Percentiles rank a stretch among this genome's conserved stretches.
Conservation (phyloP, 2,329 filamentous ascomycete species). For the Aureobasidium sp. region DNA sequence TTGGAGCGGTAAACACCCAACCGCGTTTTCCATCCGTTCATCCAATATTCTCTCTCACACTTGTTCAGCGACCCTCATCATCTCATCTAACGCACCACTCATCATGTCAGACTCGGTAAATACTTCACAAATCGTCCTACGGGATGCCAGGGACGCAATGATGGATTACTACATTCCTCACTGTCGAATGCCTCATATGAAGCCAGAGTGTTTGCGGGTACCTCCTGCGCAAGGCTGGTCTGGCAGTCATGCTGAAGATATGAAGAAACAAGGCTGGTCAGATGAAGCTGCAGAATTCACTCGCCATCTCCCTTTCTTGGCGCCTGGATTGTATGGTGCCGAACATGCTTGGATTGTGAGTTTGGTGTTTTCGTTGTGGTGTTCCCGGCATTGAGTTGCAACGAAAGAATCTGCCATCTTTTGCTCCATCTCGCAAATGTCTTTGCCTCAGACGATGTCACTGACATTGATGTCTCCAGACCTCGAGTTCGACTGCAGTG, state of each 20-base stretch:
- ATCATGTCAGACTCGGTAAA: slow-evolving; percentile 43
- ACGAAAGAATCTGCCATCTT: too few species aligned
- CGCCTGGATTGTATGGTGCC: not conserved
- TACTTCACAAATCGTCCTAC: slow-evolving; percentile 25
- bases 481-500: not conserved
- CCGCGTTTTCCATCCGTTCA: too few species aligned
- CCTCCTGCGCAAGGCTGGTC: not conserved
- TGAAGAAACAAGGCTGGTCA: not conserved
- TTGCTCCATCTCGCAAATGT: too few species aligned
- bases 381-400: not conserved
- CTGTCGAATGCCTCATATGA: not conserved
- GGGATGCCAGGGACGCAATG: not conserved
- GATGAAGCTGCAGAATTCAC: not conserved
- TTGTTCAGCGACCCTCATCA: slow-evolving; percentile 26
- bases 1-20: too few species aligned
- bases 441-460: too few species aligned
- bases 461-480: not conserved
- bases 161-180: not conserved
- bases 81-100: slow-evolving; percentile 36
- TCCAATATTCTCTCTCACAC: too few species aligned
- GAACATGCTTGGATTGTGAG: not conserved
- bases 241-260: not conserved
- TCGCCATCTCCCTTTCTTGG: not conserved
- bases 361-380: not conserved
- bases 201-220: not conserved